Conservation (phyloP, 345 rosid species). For the Corchorus capsularis region DNA sequence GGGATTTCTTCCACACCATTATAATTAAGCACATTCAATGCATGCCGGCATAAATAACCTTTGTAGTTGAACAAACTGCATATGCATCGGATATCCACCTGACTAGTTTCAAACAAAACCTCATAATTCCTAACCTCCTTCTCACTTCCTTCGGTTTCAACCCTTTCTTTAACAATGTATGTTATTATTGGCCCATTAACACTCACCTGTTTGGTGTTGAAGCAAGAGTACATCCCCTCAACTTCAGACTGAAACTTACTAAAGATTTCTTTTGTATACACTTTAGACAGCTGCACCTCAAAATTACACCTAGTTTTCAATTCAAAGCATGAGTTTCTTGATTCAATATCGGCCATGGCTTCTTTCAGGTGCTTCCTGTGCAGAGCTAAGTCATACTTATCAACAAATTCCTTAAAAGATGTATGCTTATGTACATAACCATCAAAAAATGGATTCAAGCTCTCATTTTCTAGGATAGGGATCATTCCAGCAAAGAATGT, state of each 20-base stretch:
- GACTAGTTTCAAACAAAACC: conserved; percentile 49
- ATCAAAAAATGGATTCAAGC: conserved; percentile 52
- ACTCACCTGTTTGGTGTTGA: conserved; percentile 47
- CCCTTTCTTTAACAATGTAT: conserved; percentile 51
- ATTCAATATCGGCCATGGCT: conserved; percentile 48
- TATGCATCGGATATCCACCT: conserved; percentile 53
- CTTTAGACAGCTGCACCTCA: conserved; percentile 51
- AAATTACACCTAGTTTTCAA: conserved; percentile 52
- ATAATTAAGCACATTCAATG: conserved; percentile 54
- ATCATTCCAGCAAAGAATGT: conserved; percentile 54
- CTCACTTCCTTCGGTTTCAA: conserved; percentile 41
- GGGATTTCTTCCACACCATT: conserved; percentile 54
- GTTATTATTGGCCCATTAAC: conserved; percentile 44
- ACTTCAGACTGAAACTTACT: conserved; percentile 54
- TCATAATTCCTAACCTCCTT: conserved; percentile 47
- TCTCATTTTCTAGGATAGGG: conserved; percentile 49
- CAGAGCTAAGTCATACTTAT: conserved; percentile 51
- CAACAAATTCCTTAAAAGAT: conserved; percentile 58
- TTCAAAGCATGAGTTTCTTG: conserved; percentile 38
- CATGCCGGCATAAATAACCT: conserved; percentile 63
- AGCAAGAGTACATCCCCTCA: conserved; percentile 55
- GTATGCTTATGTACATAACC: conserved; percentile 64
- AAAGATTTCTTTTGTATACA: conserved; percentile 47
- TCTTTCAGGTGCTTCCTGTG: conserved; percentile 55
- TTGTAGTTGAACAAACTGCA: conserved; percentile 62